phyloP scores from a whole-genome alignment of 106 monocot genomes.

The Dioscorea zingiberensis region DNA sequence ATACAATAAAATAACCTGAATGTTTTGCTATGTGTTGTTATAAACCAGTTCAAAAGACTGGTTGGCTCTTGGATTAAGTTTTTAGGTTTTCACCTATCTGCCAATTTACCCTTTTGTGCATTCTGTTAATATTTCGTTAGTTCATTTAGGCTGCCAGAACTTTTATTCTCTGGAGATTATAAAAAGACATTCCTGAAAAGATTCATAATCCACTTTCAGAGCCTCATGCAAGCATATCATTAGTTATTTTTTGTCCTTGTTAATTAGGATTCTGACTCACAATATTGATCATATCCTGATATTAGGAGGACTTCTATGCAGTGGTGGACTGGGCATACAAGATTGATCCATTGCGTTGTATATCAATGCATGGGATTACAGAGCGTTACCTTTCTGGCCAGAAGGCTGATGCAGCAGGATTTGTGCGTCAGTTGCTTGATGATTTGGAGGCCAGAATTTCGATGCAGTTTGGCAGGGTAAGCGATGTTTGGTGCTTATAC shows the following conservation, averaged over 20 bases:
- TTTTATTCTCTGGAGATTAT: too few relatives aligned
- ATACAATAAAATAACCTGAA: too few relatives aligned
- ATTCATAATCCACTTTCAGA: too few relatives aligned
- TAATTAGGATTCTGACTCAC: too few relatives aligned
- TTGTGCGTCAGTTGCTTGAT: constrained; percentile 86
- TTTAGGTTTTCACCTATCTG: too few relatives aligned
- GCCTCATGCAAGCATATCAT: background rate
- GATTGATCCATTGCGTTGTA: constrained; percentile 94
- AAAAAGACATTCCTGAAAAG: too few relatives aligned
- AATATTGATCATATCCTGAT: background rate
- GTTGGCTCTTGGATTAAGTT: too few relatives aligned
- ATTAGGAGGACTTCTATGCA: constrained; percentile 94
- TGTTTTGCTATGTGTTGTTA: too few relatives aligned
- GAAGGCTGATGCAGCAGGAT: constrained; percentile 99
- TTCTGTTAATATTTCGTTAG: too few relatives aligned
- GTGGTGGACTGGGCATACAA: constrained; percentile 99
- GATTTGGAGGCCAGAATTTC: constrained; percentile 90
- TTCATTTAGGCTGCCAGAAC: too few relatives aligned
- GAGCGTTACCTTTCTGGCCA: constrained; percentile 97
- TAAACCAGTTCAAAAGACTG: too few relatives aligned
- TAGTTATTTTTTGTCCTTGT: background rate
- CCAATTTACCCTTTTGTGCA: too few relatives aligned
- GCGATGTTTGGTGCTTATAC: background rate
- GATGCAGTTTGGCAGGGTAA: constrained; percentile 69
- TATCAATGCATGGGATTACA: constrained; percentile 98